Evolutionary conservation across 1,284 basidiomycete genomes (phyloP), one percentile per base, ranked within the genome.

Genomic region (Porphyrellus sp.): DNA sequence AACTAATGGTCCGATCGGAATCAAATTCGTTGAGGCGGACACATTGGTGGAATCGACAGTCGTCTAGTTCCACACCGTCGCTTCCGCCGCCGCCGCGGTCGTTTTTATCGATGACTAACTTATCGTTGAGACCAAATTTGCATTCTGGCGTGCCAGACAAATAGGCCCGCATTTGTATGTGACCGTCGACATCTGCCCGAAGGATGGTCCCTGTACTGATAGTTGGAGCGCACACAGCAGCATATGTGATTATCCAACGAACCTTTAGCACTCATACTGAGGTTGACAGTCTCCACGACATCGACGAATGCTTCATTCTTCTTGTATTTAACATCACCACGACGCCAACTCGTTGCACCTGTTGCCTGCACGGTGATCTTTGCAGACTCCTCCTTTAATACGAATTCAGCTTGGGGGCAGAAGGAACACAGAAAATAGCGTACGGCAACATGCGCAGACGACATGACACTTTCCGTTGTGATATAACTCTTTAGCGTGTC

Each of bases 301-400:
- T 98, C 95, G 9, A 98, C 94, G 63, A 98, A 98, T 0, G 94
- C 95, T 68, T 98, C 95, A 64, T 98, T 98, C 79, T 98, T 98
- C 73, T 96, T 86, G 74, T 98, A 98, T 70, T 95, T 96, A 65
- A 98, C 93, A 69, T 98, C 95, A 7, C 83, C 86, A 52, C 95
- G 77, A 49, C 95, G 77, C 95, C 95, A 98, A 64, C 89, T 95
- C 23, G 90, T 97, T 24, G 91, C 89, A 2, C 94, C 94, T 0
- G 95, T 97, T 3, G 95, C 94, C 75, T 98, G 96, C 24, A 86
- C 87, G 1, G 96, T 98, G 62, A 98, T 98, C 72, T 95, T 97
- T 28, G 91, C 89, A 21, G 92, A 94, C 64, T 98, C 94, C 74
- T 98, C 95, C 92, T 95, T 62, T 18, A 49, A 60, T 9, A 25